Evolutionary conservation across 495 filamentous ascomycete genomes (phyloP).

Genomic region (Clohesyomyces aquaticus): DNA sequence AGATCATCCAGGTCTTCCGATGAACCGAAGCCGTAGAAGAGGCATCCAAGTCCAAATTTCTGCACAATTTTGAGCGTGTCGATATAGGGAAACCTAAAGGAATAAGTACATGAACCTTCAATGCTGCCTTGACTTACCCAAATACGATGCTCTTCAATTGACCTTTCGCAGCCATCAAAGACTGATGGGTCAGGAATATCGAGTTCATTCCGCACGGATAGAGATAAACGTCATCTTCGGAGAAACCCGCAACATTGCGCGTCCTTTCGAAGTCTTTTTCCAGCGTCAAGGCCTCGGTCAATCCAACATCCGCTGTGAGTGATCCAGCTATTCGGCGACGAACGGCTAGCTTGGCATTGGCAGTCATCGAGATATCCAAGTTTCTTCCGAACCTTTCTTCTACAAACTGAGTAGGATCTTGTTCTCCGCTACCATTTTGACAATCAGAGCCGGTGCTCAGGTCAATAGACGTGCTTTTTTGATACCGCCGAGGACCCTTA

Average conservation of each 20-base stretch:
- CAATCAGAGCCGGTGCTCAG: conserved; percentile 26
- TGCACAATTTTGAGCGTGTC: conserved; percentile 94
- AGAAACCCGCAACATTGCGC: conserved; percentile 64
- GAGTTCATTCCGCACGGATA: conserved; percentile 92
- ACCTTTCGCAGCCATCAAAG: conserved; percentile 63
- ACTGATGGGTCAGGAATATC: conserved; percentile 85
- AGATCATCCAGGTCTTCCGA: conserved; percentile 84
- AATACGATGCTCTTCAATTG: conserved; percentile 70
- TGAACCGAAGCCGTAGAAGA: conserved; percentile 88
- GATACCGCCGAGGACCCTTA: conserved; percentile 60
- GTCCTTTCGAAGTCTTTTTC: conserved; percentile 43
- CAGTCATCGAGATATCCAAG: conserved; percentile 73
- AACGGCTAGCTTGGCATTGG: conserved; percentile 83
- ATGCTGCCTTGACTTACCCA: conserved; percentile 50
- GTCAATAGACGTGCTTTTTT: conserved; percentile 61
- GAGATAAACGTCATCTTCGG: conserved; percentile 86
- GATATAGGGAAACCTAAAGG: conserved; percentile 82
- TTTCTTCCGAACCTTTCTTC: conserved; percentile 96
- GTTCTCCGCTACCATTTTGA: conserved; percentile 49
- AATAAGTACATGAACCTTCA: conserved; percentile 11
- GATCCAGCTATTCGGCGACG: conserved; percentile 86
- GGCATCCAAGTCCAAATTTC: conserved; percentile 89
- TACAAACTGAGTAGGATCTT: conserved; percentile 78
- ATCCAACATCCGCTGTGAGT: conserved; percentile 71
- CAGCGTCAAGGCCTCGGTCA: conserved; percentile 63